phyloP scores from a whole-genome alignment of 768 basidiomycete species.

The Calocybe cyanea region DNA sequence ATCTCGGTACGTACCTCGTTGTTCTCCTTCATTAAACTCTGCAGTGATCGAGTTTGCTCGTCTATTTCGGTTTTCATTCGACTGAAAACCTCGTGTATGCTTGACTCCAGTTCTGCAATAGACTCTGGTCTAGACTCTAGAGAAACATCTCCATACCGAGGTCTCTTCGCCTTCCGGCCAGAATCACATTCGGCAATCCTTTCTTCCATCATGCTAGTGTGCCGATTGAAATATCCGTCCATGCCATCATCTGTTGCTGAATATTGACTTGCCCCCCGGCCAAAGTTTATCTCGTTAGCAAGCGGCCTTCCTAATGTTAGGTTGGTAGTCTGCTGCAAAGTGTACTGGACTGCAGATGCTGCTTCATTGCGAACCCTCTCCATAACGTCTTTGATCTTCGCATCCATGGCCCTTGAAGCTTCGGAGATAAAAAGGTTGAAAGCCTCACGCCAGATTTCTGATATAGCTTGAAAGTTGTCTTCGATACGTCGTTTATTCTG shows the following conservation, averaged over 20 bases:
- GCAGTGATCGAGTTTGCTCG: slow-evolving; percentile 41
- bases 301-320: slow-evolving; percentile 1
- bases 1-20: slow-evolving; percentile 30
- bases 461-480: slow-evolving; percentile 34
- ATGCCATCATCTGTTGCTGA: no score
- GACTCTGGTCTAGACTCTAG: slow-evolving; percentile 6
- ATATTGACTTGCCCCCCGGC: not conserved
- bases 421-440: slow-evolving; percentile 39
- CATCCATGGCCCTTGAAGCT: slow-evolving; percentile 35
- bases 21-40: slow-evolving; percentile 43
- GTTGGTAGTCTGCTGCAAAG: not conserved
- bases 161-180: slow-evolving; percentile 23
- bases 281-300: slow-evolving; percentile 1
- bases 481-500: slow-evolving; percentile 40
- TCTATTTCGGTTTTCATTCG: slow-evolving; percentile 49
- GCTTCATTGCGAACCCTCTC: slow-evolving; percentile 21
- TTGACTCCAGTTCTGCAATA: slow-evolving; percentile 11
- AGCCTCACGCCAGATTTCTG: slow-evolving; percentile 42
- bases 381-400: slow-evolving; percentile 28
- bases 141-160: slow-evolving; percentile 16
- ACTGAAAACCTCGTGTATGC: slow-evolving; percentile 28
- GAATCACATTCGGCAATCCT: not conserved
- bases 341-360: not conserved
- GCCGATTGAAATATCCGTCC: no score
- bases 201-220: no score